Evolutionary conservation across 495 filamentous ascomycete genomes (phyloP), one percentile per base, ranked within the genome.

Genomic region (Bathelium albidoporum): DNA sequence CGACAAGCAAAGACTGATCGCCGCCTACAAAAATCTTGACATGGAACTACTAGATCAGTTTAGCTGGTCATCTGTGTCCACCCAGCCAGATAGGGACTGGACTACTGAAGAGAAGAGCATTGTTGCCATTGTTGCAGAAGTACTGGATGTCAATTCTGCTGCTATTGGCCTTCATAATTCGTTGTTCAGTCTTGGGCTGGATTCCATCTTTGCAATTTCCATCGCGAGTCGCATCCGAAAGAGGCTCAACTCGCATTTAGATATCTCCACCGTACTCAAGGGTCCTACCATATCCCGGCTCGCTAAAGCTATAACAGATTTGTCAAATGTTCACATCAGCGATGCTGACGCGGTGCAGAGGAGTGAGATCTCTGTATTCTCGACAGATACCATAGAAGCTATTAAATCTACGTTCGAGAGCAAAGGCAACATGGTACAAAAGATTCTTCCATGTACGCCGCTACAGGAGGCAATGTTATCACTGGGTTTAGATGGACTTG

Each of bases 391-490:
- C 10, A 29, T 75, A 0, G 63, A 74, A 0, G 62, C 65, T 1
- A 70, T 82, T 4, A 64, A 45, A 0, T 58, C 70, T 2, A 69
- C 68, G 7, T 76, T 83, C 58, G 36, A 61, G 2, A 29, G 69
- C 1, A 44, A 66, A 7, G 77, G 77, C 2, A 69, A 70, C 16
- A 59, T 62, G 0, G 76, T 88, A 5, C 67, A 82, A 49, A 73
- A 71, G 28, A 78, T 94, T 29, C 74, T 90, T 16, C 89, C 90
- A 26, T 94, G 90, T 67, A 92, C 89, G 2, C 87, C 89, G 1
- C 72, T 95, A 1, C 90, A 95, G 68, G 87, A 91, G 73, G 86
- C 84, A 10, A 94, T 93, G 88, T 77, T 95, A 9, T 83, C 80
- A 16, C 76, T 0, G 60, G 68, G n/a, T 49, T 58, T 1, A 29